A percentile compares a stretch with the other conserved stretches of the same genome.
Conservation (phyloP, 192 early-diverging fungal genomes). For the Podila horticola region DNA sequence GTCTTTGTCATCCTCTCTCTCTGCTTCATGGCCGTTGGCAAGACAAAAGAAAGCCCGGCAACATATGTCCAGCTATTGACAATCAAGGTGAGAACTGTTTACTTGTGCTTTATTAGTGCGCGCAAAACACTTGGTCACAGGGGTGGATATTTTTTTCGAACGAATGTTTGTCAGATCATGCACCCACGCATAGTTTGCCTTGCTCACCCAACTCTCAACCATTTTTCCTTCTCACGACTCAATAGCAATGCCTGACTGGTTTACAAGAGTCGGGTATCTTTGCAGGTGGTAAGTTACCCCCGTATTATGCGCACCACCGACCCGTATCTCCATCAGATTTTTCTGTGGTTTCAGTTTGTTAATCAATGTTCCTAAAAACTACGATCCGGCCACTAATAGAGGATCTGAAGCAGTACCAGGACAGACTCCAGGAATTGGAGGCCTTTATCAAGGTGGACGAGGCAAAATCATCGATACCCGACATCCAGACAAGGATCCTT, state of each 20-base stretch:
- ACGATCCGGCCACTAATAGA: slow-evolving; percentile 25
- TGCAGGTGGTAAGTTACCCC: slow-evolving; percentile 28
- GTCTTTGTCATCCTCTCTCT: slow-evolving; percentile 80
- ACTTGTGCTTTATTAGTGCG: too few relatives aligned
- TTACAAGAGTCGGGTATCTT: slow-evolving; percentile 42
- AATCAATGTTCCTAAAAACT: background rate
- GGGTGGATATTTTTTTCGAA: background rate
- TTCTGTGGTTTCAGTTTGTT: slow-evolving; percentile 5
- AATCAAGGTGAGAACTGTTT: slow-evolving; percentile 64
- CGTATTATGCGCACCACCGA: too few relatives aligned
- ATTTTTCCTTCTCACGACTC: background rate
- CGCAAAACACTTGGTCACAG: too few relatives aligned
- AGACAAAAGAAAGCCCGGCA: slow-evolving; percentile 80
- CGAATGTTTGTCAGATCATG: background rate
- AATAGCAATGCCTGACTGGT: slow-evolving; percentile 47
- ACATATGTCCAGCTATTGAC: slow-evolving; percentile 81
- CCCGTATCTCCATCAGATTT: slow-evolving; percentile 7
- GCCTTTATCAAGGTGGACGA: slow-evolving; percentile 64
- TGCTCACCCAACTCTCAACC: background rate
- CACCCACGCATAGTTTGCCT: background rate
- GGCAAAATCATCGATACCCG: slow-evolving; percentile 44
- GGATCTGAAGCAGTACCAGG: slow-evolving; percentile 69
- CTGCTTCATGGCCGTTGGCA: slow-evolving; percentile 81
- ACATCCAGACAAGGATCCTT: slow-evolving; percentile 55
- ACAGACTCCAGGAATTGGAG: slow-evolving; percentile 67